phyloP scores from a whole-genome alignment of 257 asterid species.

The Solanum sejunctum region DNA sequence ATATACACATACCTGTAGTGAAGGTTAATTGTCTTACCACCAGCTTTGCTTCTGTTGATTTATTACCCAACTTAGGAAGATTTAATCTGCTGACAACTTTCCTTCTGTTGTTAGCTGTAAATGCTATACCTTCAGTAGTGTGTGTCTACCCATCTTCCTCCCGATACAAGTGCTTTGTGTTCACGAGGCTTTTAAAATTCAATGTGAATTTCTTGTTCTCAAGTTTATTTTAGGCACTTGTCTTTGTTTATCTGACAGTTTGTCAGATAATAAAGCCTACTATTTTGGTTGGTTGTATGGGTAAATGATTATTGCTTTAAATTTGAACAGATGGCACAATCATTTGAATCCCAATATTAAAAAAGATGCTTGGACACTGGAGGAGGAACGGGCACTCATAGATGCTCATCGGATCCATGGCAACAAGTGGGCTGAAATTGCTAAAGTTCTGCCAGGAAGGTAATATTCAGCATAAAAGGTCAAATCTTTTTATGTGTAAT shows the following conservation, averaged over 20 bases:
- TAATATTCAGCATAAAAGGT: constrained; percentile 11
- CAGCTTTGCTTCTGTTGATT: background rate
- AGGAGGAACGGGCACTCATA: constrained; percentile 82
- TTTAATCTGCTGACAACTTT: background rate
- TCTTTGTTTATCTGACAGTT: background rate
- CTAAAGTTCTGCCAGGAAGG: constrained; percentile 97
- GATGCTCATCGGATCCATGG: constrained; percentile 80
- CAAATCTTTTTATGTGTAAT: background rate
- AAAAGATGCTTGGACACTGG: constrained; percentile 95
- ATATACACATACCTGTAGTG: background rate
- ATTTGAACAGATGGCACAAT: constrained; percentile 88
- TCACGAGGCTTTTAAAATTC: background rate
- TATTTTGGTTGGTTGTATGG: background rate
- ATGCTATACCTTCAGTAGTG: background rate
- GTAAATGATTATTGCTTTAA: background rate
- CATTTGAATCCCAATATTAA: constrained; percentile 92
- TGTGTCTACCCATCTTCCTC: background rate
- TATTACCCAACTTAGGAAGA: background rate
- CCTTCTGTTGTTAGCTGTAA: background rate
- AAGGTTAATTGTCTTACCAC: background rate
- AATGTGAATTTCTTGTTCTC: background rate
- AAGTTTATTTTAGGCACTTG: background rate
- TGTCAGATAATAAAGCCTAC: background rate
- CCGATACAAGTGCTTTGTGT: background rate
- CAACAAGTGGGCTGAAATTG: constrained; percentile 99